Evolutionary conservation across 116 monocot species (phyloP).

Genomic region (Iris pallida): DNA sequence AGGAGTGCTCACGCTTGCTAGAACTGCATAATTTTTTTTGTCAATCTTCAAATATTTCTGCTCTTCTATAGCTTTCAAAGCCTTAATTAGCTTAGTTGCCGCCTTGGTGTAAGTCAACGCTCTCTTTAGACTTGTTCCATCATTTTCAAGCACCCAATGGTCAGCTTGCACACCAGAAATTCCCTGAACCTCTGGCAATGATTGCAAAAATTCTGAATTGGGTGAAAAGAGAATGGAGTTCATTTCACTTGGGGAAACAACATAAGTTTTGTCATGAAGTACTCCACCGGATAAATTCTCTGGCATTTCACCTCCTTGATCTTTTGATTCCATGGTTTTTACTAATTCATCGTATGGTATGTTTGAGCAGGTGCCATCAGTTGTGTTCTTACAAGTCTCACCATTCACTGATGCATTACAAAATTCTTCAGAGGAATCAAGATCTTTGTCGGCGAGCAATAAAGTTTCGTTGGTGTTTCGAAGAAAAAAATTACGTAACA

Average conservation of each 20-base stretch:
- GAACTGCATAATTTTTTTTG: constrained; percentile 53
- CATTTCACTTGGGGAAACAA: constrained; percentile 38
- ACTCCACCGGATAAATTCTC: constrained; percentile 57
- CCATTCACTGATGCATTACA: not conserved
- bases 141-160: constrained; percentile 48
- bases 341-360: constrained; percentile 54
- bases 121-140: constrained; percentile 53
- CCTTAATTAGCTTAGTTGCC: constrained; percentile 61
- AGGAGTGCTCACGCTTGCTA: constrained; percentile 60
- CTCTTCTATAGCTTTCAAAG: constrained; percentile 75
- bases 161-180: constrained; percentile 34
- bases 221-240: constrained; percentile 65
- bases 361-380: constrained; percentile 21
- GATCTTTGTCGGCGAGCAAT: not conserved
- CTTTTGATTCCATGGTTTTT: constrained; percentile 44
- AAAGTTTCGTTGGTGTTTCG: constrained; percentile 25
- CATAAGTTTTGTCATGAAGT: constrained; percentile 60
- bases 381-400: constrained; percentile 13
- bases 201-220: constrained; percentile 40
- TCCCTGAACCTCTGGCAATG: constrained; percentile 67
- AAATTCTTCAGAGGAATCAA: constrained; percentile 6
- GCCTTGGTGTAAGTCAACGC: constrained; percentile 61
- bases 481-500: constrained; percentile 31
- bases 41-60: constrained; percentile 63
- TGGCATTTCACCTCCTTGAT: constrained; percentile 50